Conservation (phyloP, 345 rosid genomes). For the Geranium brycei region DNA sequence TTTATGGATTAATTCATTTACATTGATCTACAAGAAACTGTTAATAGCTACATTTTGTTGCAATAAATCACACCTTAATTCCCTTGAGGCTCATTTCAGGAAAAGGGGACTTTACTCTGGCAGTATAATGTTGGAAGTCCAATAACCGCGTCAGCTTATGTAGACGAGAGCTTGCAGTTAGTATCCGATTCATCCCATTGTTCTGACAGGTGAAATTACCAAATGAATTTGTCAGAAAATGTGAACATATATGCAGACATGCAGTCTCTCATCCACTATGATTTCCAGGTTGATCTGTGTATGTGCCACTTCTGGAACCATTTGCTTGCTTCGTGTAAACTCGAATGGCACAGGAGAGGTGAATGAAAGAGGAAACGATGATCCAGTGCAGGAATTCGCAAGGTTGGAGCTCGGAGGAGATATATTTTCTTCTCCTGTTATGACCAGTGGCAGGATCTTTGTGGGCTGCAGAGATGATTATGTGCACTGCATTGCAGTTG, state of each 20-base stretch:
- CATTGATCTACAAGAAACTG: background rate
- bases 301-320: constrained; percentile 54
- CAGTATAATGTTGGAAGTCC: constrained; percentile 58
- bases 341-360: constrained; percentile 12
- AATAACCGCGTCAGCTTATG: constrained; percentile 72
- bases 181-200: background rate
- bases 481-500: constrained; percentile 49
- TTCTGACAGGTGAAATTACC: constrained; percentile 40
- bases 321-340: constrained; percentile 40
- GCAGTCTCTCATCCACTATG: background rate
- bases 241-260: background rate
- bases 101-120: constrained; percentile 54
- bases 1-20: background rate
- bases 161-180: constrained; percentile 65
- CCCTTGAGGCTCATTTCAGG: constrained; percentile 29
- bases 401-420: constrained; percentile 48
- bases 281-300: constrained; percentile 62
- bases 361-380: constrained; percentile 10
- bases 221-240: background rate
- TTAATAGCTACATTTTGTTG: background rate
- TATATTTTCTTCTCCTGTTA: constrained; percentile 83
- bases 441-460: constrained; percentile 79
- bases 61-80: background rate
- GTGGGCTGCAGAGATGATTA: constrained; percentile 85
- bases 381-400: constrained; percentile 41